phyloP scores from a whole-genome alignment of 495 filamentous ascomycete genomes.

The Penicillium lagena region DNA sequence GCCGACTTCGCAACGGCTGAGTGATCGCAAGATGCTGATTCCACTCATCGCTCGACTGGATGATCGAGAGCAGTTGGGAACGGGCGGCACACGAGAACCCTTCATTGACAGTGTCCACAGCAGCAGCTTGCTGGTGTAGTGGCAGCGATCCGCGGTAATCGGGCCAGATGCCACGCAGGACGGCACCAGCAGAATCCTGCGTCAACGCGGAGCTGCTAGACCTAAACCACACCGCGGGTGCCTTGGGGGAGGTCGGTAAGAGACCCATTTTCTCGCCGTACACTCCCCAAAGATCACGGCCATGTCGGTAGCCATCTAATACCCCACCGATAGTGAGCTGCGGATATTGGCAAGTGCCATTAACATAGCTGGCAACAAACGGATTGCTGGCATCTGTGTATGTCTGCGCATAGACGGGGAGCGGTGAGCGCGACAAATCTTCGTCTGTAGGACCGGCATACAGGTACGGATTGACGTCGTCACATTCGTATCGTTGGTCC shows the following conservation, averaged over 20 bases:
- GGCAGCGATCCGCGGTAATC: constrained; percentile 16
- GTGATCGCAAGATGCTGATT: constrained; percentile 22
- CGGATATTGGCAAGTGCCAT: constrained; percentile 28
- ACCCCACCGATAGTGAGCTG: constrained; percentile 28
- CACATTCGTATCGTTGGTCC: constrained; percentile 29
- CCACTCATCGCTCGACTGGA: constrained; percentile 21
- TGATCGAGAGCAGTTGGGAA: constrained; percentile 5
- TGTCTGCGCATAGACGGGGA: constrained; percentile 23
- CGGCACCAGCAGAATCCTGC: constrained; percentile 22
- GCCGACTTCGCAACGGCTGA: constrained; percentile 8
- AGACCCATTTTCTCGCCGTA: constrained; percentile 21
- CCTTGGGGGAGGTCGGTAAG: constrained; percentile 6
- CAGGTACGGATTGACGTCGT: constrained; percentile 22
- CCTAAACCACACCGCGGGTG: constrained; percentile 18
- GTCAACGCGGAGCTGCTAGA: constrained; percentile 23
- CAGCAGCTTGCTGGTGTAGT: constrained; percentile 22
- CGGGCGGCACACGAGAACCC: constrained; percentile 23
- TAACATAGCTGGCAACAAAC: constrained; percentile 16
- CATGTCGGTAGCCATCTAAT: constrained; percentile 27
- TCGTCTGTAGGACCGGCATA: constrained; percentile 12
- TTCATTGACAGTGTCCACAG: constrained; percentile 22
- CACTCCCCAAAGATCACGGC: constrained; percentile 24
- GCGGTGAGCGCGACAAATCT: constrained; percentile 1
- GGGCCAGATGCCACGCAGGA: constrained; percentile 26
- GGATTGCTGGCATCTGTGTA: constrained; percentile 25